phyloP scores from a whole-genome alignment of 1,284 basidiomycete genomes.

The Xerocomus minutiporus region DNA sequence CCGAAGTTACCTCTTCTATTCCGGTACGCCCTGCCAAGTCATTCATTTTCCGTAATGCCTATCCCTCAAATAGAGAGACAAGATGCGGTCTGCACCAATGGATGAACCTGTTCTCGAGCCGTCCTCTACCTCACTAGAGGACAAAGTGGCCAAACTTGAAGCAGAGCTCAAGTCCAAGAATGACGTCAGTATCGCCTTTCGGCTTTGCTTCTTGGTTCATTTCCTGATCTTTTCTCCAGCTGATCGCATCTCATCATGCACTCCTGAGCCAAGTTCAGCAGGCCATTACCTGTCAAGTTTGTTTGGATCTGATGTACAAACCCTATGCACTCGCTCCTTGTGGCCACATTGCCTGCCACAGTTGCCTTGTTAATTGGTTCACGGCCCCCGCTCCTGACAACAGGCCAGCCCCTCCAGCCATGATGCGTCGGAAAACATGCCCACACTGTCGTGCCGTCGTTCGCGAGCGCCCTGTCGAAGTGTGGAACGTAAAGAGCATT shows the following conservation, averaged over 20 bases:
- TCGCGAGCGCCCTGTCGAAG: conserved; percentile 57
- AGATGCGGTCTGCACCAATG: neutral
- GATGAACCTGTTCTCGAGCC: neutral
- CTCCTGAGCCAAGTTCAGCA: conserved; percentile 51
- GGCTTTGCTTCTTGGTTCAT: neutral
- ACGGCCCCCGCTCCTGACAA: conserved; percentile 39
- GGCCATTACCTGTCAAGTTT: conserved; percentile 68
- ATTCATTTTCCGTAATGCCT: conserved; percentile 1
- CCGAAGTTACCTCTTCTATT: conserved; percentile 7
- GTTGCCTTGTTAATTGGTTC: conserved; percentile 73
- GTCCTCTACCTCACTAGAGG: conserved; percentile 24
- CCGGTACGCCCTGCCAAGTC: conserved; percentile 13
- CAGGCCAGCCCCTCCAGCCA: conserved; percentile 19
- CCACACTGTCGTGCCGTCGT: conserved; percentile 67
- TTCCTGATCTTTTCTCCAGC: conserved; percentile 27
- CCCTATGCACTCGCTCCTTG: conserved; percentile 70
- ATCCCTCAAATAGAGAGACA: conserved; percentile 11
- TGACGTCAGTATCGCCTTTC: conserved; percentile 30
- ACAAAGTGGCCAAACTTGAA: conserved; percentile 38
- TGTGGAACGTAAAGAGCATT: conserved; percentile 70
- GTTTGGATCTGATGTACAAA: conserved; percentile 63
- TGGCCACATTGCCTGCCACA: conserved; percentile 67
- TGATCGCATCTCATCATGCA: conserved; percentile 47
- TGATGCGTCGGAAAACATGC: conserved; percentile 59
- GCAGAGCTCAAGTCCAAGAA: conserved; percentile 41